Evolutionary conservation across 225 moss, liverwort and hornwort genomes (phyloP).

Genomic region (Straminergon stramineum): DNA sequence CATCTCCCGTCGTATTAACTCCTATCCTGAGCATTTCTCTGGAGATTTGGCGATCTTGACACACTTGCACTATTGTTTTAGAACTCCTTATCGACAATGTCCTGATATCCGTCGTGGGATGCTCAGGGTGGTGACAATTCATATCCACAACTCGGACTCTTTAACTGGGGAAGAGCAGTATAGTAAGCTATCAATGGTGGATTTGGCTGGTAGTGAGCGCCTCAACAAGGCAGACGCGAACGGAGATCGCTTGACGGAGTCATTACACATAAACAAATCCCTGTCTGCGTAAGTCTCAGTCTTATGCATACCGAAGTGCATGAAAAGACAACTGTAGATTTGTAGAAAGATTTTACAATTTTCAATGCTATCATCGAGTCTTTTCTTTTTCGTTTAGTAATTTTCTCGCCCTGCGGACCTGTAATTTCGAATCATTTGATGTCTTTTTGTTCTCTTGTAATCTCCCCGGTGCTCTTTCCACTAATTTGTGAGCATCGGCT

Average conservation of each 20-base stretch:
- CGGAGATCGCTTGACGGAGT: slow-evolving; percentile 57
- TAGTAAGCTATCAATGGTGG: slow-evolving; percentile 89
- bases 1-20: neutral
- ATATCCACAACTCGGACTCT: slow-evolving; percentile 67
- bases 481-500: neutral
- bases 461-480: neutral
- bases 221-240: slow-evolving; percentile 63
- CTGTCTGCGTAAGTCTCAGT: slow-evolving; percentile 44
- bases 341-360: neutral
- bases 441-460: neutral
- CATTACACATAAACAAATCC: slow-evolving; percentile 60
- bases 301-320: neutral
- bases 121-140: slow-evolving; percentile 70
- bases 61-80: neutral
- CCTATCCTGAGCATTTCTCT: neutral
- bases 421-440: neutral
- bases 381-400: neutral
- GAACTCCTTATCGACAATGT: neutral
- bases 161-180: slow-evolving; percentile 78
- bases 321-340: neutral
- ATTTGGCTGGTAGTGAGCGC: slow-evolving; percentile 89
- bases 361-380: neutral
- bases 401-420: neutral
- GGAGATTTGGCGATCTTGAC: neutral
- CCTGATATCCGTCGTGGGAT: slow-evolving; percentile 11